These are phyloP conservation scores for Schizonepeta tenuifolia DNA, from an alignment of 257 asterid species.

Conservation along the genomic window DNA sequence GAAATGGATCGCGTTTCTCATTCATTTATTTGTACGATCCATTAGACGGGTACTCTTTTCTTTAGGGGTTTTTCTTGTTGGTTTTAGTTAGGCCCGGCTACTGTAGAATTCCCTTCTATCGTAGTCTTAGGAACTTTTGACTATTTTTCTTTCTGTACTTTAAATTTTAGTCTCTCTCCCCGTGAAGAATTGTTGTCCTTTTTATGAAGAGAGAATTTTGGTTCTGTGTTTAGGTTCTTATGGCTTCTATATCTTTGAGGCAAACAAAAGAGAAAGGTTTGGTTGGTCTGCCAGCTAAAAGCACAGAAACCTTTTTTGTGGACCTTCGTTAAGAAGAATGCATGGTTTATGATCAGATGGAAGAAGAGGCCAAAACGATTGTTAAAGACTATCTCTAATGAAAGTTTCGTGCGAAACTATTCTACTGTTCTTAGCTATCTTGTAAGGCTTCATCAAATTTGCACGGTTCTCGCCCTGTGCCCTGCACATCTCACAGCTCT, in stretches of 20 bases:
- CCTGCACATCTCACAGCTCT: conserved; percentile 55
- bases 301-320: conserved; percentile 58
- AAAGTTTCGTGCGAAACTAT: conserved; percentile 46
- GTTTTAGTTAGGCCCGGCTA: no score
- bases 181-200: no score
- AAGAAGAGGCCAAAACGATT: conserved; percentile 62
- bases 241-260: conserved; percentile 81
- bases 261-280: conserved; percentile 73
- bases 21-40: no score
- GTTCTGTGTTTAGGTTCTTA: conserved; percentile 57
- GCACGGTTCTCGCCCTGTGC: conserved; percentile 53
- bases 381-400: conserved; percentile 52
- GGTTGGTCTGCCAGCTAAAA: conserved; percentile 70
- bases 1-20: no score
- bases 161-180: no score
- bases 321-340: conserved; percentile 75
- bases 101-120: no score
- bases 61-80: no score
- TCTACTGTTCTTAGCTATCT: conserved; percentile 71
- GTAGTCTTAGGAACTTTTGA: no score
- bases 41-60: no score
- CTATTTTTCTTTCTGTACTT: no score
- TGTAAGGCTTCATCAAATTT: conserved; percentile 78
- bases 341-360: conserved; percentile 76
- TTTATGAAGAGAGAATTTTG: no score